Conservation (phyloP, 2,329 filamentous ascomycete genomes). For the Paramyrothecium roridum region DNA sequence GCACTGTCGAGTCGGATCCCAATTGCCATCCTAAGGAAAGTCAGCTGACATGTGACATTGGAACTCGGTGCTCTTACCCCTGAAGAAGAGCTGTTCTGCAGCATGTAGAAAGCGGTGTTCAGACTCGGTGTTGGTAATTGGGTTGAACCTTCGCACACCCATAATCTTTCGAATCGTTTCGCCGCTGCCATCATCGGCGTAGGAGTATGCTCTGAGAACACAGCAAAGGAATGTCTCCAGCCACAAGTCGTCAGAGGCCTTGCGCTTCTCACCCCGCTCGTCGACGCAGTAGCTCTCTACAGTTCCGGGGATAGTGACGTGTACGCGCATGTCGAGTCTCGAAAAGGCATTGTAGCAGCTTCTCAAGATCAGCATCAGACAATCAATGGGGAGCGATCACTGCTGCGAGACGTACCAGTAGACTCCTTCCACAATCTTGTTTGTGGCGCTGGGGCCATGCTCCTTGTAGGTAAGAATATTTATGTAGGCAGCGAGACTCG, state of each 20-base stretch:
- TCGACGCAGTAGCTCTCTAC: conserved; percentile 98
- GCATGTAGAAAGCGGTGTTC: conserved; percentile 95
- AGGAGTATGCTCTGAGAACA: conserved; percentile 90
- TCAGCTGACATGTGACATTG: conserved; percentile 12
- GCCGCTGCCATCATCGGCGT: conserved; percentile 91
- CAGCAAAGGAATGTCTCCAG: conserved; percentile 96
- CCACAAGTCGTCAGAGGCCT: conserved; percentile 92
- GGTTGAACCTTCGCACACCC: conserved; percentile 95
- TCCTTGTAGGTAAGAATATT: conserved; percentile 94
- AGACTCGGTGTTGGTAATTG: conserved; percentile 95
- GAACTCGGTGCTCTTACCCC: conserved; percentile 52
- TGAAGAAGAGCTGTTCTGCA: conserved; percentile 92
- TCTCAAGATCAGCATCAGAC: conserved; percentile 8
- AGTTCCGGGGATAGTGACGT: conserved; percentile 93
- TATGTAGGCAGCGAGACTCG: conserved; percentile 95
- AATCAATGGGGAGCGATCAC: not conserved
- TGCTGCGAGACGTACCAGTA: conserved; percentile 69
- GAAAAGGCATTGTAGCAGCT: conserved; percentile 99
- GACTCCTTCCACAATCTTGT: conserved; percentile 89
- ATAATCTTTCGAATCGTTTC: conserved; percentile 96
- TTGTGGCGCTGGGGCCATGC: conserved; percentile 63
- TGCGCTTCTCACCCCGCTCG: conserved; percentile 90
- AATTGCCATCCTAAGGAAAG: conserved; percentile 74
- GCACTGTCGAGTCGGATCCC: conserved; percentile 93
- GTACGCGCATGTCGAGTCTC: conserved; percentile 94